A percentile compares a stretch with the other conserved stretches of the same genome.
Evolutionary conservation across 2,329 filamentous ascomycete species (phyloP).

Genomic region (Trichophyton simii): DNA sequence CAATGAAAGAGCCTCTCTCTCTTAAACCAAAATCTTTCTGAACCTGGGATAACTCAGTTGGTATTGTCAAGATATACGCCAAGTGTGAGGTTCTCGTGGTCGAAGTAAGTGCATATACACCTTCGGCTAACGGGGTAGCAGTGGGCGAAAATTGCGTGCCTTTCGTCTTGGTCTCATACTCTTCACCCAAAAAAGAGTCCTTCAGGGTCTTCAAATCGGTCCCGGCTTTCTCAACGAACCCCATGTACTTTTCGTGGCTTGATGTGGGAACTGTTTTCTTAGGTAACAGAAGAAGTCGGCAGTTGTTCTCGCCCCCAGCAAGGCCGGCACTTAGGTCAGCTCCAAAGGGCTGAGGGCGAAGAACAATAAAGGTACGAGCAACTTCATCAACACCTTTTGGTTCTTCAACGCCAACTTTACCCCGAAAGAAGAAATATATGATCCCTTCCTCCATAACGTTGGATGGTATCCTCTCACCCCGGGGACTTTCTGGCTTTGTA

Average conservation of each 20-base stretch:
- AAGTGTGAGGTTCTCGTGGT: conserved; percentile 63
- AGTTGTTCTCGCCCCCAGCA: conserved; percentile 47
- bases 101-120: conserved; percentile 68
- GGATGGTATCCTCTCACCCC: conserved; percentile 41
- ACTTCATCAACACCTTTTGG: conserved; percentile 59
- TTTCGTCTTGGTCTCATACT: conserved; percentile 64
- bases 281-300: conserved; percentile 62
- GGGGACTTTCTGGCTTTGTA: conserved; percentile 26
- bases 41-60: conserved; percentile 54
- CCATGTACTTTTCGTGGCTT: conserved; percentile 59
- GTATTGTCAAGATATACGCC: conserved; percentile 66
- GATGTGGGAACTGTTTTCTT: conserved; percentile 71
- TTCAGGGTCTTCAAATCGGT: conserved; percentile 56
- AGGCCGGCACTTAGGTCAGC: conserved; percentile 52
- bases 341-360: conserved; percentile 59
- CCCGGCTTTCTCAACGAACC: conserved; percentile 66
- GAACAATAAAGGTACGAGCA: conserved; percentile 64
- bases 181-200: conserved; percentile 53
- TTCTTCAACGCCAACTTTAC: conserved; percentile 59
- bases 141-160: conserved; percentile 57
- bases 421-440: conserved; percentile 81
- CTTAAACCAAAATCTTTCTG: conserved; percentile 63
- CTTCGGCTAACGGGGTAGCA: conserved; percentile 66
- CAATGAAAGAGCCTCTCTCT: conserved; percentile 60
- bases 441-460: conserved; percentile 74